These are phyloP conservation scores for Cyberlindnera mrakii DNA, from an alignment of 805 yeast genomes.

Conservation along the genomic window DNA sequence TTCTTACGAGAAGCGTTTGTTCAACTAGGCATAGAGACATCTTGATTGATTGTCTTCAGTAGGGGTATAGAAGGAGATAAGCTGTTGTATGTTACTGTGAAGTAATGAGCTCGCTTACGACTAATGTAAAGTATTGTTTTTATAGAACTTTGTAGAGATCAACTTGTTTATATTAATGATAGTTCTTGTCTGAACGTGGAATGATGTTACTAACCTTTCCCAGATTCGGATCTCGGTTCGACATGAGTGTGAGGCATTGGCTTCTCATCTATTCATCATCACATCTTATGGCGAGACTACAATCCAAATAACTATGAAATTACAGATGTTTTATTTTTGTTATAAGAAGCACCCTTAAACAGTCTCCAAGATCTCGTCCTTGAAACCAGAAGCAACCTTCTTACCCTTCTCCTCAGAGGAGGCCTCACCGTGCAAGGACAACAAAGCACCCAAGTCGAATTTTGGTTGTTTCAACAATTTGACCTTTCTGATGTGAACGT, in stretches of 20 bases:
- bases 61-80: not conserved
- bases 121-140: not conserved
- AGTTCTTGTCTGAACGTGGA: too few species aligned
- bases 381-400: conserved; percentile 87
- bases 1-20: conserved; percentile 96
- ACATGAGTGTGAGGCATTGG: too few species aligned
- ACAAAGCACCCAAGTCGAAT: conserved; percentile 94
- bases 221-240: too few species aligned
- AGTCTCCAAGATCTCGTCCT: conserved; percentile 96
- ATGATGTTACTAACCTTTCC: too few species aligned
- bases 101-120: not conserved
- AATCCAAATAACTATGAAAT: not conserved
- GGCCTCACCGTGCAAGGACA: conserved; percentile 96
- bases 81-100: not conserved
- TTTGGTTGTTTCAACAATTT: conserved; percentile 98
- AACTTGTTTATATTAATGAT: not conserved
- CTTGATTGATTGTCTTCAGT: not conserved
- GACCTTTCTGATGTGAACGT: conserved; percentile 98
- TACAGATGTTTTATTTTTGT: not conserved
- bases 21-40: conserved; percentile 32
- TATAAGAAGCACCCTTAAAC: conserved; percentile 70
- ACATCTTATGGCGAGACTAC: not conserved
- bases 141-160: not conserved
- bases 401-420: conserved; percentile 94
- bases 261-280: too few species aligned